Evolutionary conservation across 371 early-diverging fungal genomes (phyloP), one percentile per base, ranked within the genome.

Genomic region (Rhizopus arrhizus): DNA sequence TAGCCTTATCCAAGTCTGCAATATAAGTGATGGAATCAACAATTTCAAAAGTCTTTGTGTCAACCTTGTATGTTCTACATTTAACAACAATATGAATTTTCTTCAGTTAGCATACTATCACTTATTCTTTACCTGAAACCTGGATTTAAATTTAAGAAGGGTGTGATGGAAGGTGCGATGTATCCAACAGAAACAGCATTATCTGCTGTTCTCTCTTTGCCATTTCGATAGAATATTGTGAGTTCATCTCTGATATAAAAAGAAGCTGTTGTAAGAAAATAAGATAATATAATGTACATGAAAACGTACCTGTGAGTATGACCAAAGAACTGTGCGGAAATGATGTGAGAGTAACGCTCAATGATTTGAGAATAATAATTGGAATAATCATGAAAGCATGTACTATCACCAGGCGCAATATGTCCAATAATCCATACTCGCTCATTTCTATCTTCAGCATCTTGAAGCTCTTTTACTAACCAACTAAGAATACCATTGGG

Each of bases 241-340:
- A 79, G 73, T 53, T 85, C 85, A 45, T 85, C 85, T 45, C 74
- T 79, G 49, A 22, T 22, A 22, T 22, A 22, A 22, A 22, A 22
- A 22, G 22, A 22, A 22, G 22, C 22, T 22, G 22, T 22, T 22
- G 22, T 22, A 22, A 22, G 22, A 22, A 22, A 0, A 22, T 22
- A 22, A 22, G 0, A 22, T 22, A 22, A 22, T 22, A 0, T 22
- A 22, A 22, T 43, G 22, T 22, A 22, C 22, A 22, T 22, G 22
- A 22, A 22, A 22, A 22, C 22, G 22, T 68, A 76, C 80, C 65
- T 72, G 64, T 85, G 85, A 28, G 81, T 79, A 53, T 85, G 85
- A 12, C 85, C 85, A 73, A 80, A 85, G 69, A 85, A 85, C 59
- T 85, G 85, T n/a, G 70, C 82, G 5, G 82, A 75, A 67, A 85